Evolutionary conservation across 768 basidiomycete species (phyloP).

Genomic region (Psilocybe tampanensis): DNA sequence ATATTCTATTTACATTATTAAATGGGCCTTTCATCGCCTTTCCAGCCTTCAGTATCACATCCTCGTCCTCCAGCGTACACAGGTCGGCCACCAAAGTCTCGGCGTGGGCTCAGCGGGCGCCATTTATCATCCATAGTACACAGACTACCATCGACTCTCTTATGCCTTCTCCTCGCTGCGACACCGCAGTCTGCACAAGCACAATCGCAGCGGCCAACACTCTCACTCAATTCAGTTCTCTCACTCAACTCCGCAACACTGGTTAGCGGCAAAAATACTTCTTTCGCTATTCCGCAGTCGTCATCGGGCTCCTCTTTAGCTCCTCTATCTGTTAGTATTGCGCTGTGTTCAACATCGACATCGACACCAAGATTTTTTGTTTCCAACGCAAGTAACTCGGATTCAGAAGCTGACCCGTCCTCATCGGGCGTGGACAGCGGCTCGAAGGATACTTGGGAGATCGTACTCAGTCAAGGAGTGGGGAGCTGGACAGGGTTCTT

Average conservation of each 20-base stretch:
- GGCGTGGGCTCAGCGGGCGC: background rate
- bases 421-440: background rate
- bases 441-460: background rate
- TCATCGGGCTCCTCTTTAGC: background rate
- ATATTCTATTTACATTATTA: too few species aligned
- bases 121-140: background rate
- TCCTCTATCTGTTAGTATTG: background rate
- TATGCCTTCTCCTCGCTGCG: background rate
- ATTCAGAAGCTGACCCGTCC: background rate
- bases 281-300: background rate
- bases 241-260: background rate
- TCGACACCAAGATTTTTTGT: background rate
- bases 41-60: background rate
- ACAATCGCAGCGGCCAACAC: background rate
- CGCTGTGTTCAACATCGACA: background rate
- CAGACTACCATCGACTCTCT: background rate
- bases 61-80: too few species aligned
- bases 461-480: constrained; percentile 41
- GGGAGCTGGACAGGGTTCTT: constrained; percentile 52
- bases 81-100: too few species aligned
- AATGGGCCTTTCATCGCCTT: background rate
- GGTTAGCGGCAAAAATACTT: background rate
- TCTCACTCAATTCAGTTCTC: background rate
- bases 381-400: constrained; percentile 1
- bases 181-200: background rate